A percentile compares a stretch with the other conserved stretches of the same genome.
Conservation (phyloP, 2,329 filamentous ascomycete species). For the Ceratocystis cacaofunesta region DNA sequence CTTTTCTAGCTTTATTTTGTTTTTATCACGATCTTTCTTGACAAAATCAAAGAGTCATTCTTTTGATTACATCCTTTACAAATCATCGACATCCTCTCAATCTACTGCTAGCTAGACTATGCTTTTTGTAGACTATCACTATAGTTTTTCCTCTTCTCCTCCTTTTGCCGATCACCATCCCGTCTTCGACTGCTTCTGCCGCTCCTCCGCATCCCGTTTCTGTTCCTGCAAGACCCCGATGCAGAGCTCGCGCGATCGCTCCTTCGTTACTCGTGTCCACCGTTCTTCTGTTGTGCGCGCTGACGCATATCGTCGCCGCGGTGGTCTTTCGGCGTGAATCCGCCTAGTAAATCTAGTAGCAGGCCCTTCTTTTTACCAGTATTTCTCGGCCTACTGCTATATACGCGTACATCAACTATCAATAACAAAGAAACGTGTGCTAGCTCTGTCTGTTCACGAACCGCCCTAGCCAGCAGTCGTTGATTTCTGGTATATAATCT, state of each 20-base stretch:
- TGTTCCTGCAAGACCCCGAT: conserved; percentile 12
- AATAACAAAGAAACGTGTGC: not conserved
- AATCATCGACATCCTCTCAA: not conserved
- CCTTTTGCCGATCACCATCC: conserved; percentile 1
- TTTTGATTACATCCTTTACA: not conserved
- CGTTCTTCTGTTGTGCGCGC: conserved; percentile 13
- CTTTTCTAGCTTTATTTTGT: not conserved
- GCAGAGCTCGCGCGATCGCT: conserved; percentile 7
- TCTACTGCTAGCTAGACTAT: conserved; percentile 13
- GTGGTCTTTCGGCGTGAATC: conserved; percentile 16
- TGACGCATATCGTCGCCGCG: conserved; percentile 17
- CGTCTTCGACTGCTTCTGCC: conserved; percentile 8
- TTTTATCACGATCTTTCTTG: not conserved
- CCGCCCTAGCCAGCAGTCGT: conserved; percentile 8
- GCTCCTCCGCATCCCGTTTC: not conserved
- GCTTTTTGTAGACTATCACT: conserved; percentile 13
- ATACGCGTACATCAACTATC: not conserved
- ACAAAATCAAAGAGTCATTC: too few relatives aligned
- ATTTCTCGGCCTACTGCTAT: not conserved
- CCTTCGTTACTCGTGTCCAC: conserved; percentile 4
- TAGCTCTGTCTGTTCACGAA: conserved; percentile 1
- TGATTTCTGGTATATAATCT: not conserved
- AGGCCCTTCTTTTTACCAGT: not conserved
- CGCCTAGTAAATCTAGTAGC: not conserved
- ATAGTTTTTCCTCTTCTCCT: not conserved